phyloP scores from a whole-genome alignment of 495 filamentous ascomycete genomes.

The Penicillium soppii region DNA sequence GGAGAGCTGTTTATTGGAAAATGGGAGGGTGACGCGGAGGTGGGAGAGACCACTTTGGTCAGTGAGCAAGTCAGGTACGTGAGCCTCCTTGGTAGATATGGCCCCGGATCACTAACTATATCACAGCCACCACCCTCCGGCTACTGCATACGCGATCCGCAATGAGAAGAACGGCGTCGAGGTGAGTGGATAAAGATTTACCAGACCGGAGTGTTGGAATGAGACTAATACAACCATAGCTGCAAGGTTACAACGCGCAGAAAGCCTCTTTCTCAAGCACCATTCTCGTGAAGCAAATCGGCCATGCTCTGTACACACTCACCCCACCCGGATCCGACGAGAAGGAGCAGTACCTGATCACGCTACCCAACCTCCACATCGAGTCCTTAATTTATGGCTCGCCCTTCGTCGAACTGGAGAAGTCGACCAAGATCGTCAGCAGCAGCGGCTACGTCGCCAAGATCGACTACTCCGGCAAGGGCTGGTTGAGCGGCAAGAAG shows the following conservation, averaged over 20 bases:
- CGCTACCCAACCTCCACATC: conserved; percentile 87
- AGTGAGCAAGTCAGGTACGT: conserved; percentile 79
- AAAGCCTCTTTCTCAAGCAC: conserved; percentile 91
- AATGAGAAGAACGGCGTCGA: conserved; percentile 81
- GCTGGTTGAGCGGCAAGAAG: conserved; percentile 93
- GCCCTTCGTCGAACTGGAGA: conserved; percentile 88
- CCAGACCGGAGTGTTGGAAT: not conserved
- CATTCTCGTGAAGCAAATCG: conserved; percentile 94
- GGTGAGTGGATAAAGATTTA: conserved; percentile 30
- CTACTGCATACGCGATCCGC: conserved; percentile 89
- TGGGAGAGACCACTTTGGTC: conserved; percentile 68
- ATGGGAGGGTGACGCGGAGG: conserved; percentile 70
- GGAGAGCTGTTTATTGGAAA: conserved; percentile 89
- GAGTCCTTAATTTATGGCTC: conserved; percentile 90
- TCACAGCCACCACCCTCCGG: conserved; percentile 90
- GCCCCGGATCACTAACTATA: not conserved
- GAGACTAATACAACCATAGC: conserved; percentile 32
- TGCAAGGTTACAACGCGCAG: conserved; percentile 97
- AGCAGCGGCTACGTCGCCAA: conserved; percentile 87
- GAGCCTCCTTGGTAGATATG: conserved; percentile 2
- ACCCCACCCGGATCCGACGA: conserved; percentile 55
- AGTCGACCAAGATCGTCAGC: conserved; percentile 75
- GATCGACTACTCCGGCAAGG: conserved; percentile 88
- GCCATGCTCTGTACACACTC: conserved; percentile 82
- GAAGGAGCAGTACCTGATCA: conserved; percentile 82